phyloP scores from a whole-genome alignment of 306 rosid species.

The Cucumis cinereus region DNA sequence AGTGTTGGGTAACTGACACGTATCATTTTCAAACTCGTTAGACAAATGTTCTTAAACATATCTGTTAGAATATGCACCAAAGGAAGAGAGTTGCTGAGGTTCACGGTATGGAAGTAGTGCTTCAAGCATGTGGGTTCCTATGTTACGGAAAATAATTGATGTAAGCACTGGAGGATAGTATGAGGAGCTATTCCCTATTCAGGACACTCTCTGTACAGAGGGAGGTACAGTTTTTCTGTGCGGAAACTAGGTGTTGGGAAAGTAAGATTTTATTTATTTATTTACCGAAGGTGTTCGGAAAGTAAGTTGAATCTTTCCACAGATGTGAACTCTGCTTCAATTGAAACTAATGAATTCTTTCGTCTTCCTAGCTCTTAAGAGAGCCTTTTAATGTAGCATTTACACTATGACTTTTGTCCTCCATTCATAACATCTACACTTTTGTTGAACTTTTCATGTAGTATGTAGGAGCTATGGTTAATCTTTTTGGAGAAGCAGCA shows the following conservation, averaged over 20 bases:
- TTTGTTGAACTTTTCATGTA: conserved; percentile 20
- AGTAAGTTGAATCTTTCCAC: neutral
- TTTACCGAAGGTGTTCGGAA: neutral
- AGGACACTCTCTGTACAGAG: neutral
- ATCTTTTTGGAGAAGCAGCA: conserved; percentile 89
- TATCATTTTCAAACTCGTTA: neutral
- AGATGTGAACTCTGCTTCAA: neutral
- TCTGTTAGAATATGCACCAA: neutral
- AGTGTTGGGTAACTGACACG: neutral
- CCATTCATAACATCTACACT: conserved; percentile 10
- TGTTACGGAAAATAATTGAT: neutral
- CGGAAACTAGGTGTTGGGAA: neutral
- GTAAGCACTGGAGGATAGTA: neutral
- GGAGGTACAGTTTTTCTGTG: neutral
- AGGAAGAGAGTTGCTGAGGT: neutral
- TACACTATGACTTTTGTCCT: neutral
- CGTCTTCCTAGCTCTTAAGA: neutral
- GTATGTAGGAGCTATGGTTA: conserved; percentile 91
- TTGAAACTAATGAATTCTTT: neutral
- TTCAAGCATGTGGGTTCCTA: neutral
- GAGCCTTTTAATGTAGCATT: neutral
- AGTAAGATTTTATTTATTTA: too few relatives aligned
- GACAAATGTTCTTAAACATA: neutral
- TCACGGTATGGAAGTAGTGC: neutral
- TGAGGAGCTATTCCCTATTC: neutral